Base-by-base conservation (phyloP, 1,284 basidiomycete species). In the Microbotryum saponariae region DNA sequence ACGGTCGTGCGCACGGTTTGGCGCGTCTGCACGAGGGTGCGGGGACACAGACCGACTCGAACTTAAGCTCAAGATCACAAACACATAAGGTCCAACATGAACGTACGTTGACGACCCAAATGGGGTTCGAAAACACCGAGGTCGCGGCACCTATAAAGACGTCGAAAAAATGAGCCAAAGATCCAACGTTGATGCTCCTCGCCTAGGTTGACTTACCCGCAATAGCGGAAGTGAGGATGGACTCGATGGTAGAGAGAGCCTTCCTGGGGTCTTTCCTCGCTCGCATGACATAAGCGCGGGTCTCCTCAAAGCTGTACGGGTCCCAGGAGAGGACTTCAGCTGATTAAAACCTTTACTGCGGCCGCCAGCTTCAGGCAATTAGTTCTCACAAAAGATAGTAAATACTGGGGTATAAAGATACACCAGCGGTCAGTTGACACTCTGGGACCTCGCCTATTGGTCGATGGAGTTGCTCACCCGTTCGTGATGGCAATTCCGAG, bases 401-500 rank as follows among this genome's bases (percentile, higher is more conserved):
- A 6, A 87, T 83, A 12, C 87, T 89, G 64, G 12, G 54, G 27
- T 10, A 55, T 20, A 42, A 18, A 14, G 49, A 20, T 51, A 6
- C 16, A 3, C 3, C 12, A 42, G 37, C 37, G 16, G 16, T 42
- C 37, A 42, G 37, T 42, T 18, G 37, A 6, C 37, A 18, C 50
- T 31, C 20, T 29, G 46, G 20, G 49, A 49, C 27, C 56, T 46
- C 12, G 16, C 12, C 12, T 42, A 18, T 42, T 16, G 12, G 37
- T 42, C 5, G 12, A 18, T 42, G 49, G 50, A 44, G 50, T 29
- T 55, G 47, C 23, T 47, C 58, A 87, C 82, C 90, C 92, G 76
- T 98, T 97, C 42, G 93, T 96, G 33, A 97, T 81, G 18, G 90
- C 90, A 66, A 98, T 91, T 2, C 92, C 94, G 45, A 93, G 79